Evolutionary conservation across 352 stramenopile genomes (phyloP), one percentile per base, ranked within the genome.

Genomic region (Phytophthora sp.): DNA sequence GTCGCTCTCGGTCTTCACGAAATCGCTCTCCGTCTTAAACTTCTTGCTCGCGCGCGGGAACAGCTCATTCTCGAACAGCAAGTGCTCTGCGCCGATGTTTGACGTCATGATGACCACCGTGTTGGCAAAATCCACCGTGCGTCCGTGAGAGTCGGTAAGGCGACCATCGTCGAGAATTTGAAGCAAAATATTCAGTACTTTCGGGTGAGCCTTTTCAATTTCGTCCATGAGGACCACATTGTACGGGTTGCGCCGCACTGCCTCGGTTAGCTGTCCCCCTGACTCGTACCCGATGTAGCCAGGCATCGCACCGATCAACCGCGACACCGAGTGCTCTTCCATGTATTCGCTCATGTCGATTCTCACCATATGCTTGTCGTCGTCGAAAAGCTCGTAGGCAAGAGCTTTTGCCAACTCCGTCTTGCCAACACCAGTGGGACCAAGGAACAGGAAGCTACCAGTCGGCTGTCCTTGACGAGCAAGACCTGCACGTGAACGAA

Each of bases 271-370:
- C 58, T 99, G 94, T 2, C 97, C 97, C 23, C 95, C 95, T 66
- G 98, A 89, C 17, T 99, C 93, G 62, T 51, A 69, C 12, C 97
- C 96, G 44, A 99, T 80, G 69, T 99, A 99, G 41, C 97, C 97
- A 27, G 97, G 97, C 1, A 97, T 96, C 0, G 93, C 79, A n/a
- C 97, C 97, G 35, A 99, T 95, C 23, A 99, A 67, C 13, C 95
- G 64, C 12, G 88, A 80, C 1, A 99, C 95, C 0, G 89, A 96
- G 69, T 99, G 94, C 55, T 98, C 87, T 74, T 99, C 97, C 83
- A 98, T 99, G 76, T 99, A 99, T 74, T 99, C 97, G 43, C 78
- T 97, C 96, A 99, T 99, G 56, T 99, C 97, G 60, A 99, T 97
- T 28, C 97, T 83, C 20, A 98, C 82, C 72, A 99, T 94, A 65